These are phyloP conservation scores for Mycena maculata DNA, from an alignment of 768 basidiomycete genomes.

Conservation along the genomic window DNA sequence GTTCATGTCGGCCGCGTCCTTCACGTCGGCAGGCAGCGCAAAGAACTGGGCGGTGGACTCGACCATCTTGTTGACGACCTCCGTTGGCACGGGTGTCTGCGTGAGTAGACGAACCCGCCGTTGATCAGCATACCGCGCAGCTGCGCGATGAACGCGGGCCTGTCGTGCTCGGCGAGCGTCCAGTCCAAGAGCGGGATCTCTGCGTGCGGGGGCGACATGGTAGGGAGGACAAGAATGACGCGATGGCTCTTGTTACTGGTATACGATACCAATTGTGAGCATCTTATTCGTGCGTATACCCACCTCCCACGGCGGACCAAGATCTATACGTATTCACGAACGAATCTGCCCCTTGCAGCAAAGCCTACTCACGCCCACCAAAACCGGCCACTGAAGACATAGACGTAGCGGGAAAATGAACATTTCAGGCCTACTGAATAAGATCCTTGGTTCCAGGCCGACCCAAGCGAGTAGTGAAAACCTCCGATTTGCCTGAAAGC, in stretches of 20 bases:
- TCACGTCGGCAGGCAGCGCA: slow-evolving; percentile 55
- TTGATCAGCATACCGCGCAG: slow-evolving; percentile 63
- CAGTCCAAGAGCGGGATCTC: slow-evolving; percentile 28
- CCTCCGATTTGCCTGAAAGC: too few species aligned
- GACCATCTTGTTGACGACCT: slow-evolving; percentile 53
- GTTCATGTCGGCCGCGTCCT: slow-evolving; percentile 60
- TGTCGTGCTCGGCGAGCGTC: slow-evolving; percentile 25
- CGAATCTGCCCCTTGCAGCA: too few species aligned
- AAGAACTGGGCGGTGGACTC: slow-evolving; percentile 61
- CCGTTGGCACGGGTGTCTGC: slow-evolving; percentile 55
- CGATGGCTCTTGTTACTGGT: slow-evolving; percentile 5
- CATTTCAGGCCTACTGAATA: too few species aligned
- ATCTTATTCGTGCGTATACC: slow-evolving; percentile 9
- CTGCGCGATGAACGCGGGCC: slow-evolving; percentile 54
- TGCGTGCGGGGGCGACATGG: slow-evolving; percentile 20
- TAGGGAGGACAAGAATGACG: neutral
- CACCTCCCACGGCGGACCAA: neutral
- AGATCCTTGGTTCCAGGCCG: too few species aligned
- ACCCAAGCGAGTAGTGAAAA: too few species aligned
- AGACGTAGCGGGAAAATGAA: too few species aligned
- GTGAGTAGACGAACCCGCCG: slow-evolving; percentile 67
- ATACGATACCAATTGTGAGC: slow-evolving; percentile 20
- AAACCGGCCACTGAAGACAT: too few species aligned
- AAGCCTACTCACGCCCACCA: too few species aligned
- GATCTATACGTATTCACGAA: too few species aligned